These are phyloP conservation scores for Rhodotorula sp. DNA, from an alignment of 1,284 basidiomycete species.

Conservation along the genomic window DNA sequence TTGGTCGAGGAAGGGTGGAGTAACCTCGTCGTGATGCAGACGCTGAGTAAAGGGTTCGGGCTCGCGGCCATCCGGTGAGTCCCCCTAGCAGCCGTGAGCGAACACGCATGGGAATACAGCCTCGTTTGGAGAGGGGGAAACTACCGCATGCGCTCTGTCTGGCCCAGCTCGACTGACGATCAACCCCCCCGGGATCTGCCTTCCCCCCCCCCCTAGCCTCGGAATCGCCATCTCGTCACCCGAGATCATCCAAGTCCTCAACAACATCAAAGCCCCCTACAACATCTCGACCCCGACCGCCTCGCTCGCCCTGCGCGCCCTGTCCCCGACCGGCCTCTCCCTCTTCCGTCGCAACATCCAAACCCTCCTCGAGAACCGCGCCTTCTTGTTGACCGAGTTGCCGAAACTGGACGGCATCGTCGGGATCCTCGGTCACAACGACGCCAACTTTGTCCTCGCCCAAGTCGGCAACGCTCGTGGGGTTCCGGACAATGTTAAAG, in stretches of 20 bases:
- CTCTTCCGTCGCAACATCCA: constrained; percentile 54
- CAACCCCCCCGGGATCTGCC: background rate
- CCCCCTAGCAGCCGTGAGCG: too few relatives aligned
- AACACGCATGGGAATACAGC: too few relatives aligned
- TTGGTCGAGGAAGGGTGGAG: constrained; percentile 67
- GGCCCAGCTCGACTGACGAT: background rate
- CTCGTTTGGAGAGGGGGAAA: too few relatives aligned
- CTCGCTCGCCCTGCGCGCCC: constrained; percentile 73
- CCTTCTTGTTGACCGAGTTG: constrained; percentile 20
- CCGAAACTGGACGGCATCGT: constrained; percentile 58
- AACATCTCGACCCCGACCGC: constrained; percentile 92
- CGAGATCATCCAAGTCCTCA: constrained; percentile 82
- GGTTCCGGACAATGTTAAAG: constrained; percentile 66
- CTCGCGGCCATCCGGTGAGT: constrained; percentile 85
- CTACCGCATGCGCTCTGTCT: too few relatives aligned
- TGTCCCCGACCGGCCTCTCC: constrained; percentile 61
- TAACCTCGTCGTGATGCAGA: constrained; percentile 92
- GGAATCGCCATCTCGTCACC: constrained; percentile 89
- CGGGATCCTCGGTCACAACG: constrained; percentile 69
- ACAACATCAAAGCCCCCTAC: constrained; percentile 97
- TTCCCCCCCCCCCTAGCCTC: constrained; percentile 57
- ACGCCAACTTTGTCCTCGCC: constrained; percentile 89
- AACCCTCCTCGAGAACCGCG: constrained; percentile 36
- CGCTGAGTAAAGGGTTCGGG: constrained; percentile 93
- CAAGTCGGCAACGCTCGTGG: constrained; percentile 60